Base-by-base conservation (phyloP, 2,329 filamentous ascomycete genomes). In the Talaromyces sp. region DNA sequence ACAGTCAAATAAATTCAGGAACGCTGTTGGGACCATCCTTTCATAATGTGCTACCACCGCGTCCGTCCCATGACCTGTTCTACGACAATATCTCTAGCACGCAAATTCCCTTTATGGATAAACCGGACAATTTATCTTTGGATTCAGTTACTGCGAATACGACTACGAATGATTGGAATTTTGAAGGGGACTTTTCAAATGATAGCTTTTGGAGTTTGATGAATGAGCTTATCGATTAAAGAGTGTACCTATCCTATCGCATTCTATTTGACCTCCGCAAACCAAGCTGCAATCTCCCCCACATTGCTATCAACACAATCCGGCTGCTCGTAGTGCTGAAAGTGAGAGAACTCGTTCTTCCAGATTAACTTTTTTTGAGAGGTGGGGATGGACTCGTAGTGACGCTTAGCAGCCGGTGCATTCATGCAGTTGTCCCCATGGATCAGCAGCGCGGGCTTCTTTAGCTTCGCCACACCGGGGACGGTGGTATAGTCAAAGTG, bases 351-450 rank as follows among this genome's bases (percentile, higher is more conserved):
- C 30, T 71, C 68, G 53, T 71, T 67, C 36, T 72, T 65, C 69
- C 70, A 71, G 28, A 72, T 68, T 58, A 71, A 59, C 63, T 70
- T 72, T 55, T 72, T 72, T 50, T 67, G 62, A 44, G 51, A 55
- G 10, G 69, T 67, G 2, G 68, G 67, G 58, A 69, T 69, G 31
- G 67, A 68, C 1, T 69, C 68, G 54, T 66, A 68, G 58, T 69
- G 68, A 28, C 68, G 59, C 64, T 65, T 71, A 12, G 69, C 69
- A 53, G 70, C 68, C 9, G 70, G 61, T 23, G 65, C 67, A 65
- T 71, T 71, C 70, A 72, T 71, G 40, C 69, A 72, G 57, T 72
- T 72, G 47, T 72, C 67, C 5, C 69, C 70, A 40, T 72, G 69
- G 50, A 71, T 71, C 10, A 72, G 27, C 55, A 71, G 61, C n/a